A percentile compares a stretch with the other conserved stretches of the same genome.
Conservation (phyloP, 768 basidiomycete species). For the Mycena metata region DNA sequence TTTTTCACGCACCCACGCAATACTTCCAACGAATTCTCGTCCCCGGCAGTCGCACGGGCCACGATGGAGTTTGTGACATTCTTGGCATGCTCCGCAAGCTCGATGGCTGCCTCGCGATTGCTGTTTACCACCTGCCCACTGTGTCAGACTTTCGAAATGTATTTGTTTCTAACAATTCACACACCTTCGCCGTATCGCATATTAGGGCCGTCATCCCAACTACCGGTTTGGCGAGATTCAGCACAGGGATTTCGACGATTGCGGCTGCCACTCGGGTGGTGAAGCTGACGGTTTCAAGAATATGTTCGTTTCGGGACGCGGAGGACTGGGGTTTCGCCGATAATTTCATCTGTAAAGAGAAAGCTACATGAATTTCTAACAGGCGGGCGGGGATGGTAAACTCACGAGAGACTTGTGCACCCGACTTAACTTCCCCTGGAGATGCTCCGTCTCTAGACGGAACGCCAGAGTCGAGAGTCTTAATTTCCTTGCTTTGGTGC, state of each 20-base stretch:
- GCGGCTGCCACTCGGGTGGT: conserved; percentile 1
- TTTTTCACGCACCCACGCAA: background rate
- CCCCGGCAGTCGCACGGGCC: no score
- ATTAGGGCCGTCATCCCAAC: background rate
- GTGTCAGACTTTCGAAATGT: no score
- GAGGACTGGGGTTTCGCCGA: background rate
- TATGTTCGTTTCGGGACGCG: no score
- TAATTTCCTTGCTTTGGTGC: background rate
- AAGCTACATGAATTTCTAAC: background rate
- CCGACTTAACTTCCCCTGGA: background rate
- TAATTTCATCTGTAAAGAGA: background rate
- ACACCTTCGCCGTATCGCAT: conserved; percentile 12
- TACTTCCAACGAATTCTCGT: background rate
- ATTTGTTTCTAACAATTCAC: no score
- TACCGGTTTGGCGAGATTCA: background rate
- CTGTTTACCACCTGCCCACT: no score
- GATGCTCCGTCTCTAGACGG: background rate
- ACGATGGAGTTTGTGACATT: no score
- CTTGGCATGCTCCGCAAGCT: no score
- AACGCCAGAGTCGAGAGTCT: background rate
- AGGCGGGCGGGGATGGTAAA: background rate
- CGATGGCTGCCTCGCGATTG: no score
- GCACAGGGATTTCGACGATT: background rate
- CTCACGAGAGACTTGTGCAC: background rate
- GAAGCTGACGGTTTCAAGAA: no score